A percentile compares a stretch with the other conserved stretches of the same genome.
These are phyloP conservation scores for Arbutus unedo DNA, from an alignment of 148 eudicot genomes.

Conservation along the genomic window DNA sequence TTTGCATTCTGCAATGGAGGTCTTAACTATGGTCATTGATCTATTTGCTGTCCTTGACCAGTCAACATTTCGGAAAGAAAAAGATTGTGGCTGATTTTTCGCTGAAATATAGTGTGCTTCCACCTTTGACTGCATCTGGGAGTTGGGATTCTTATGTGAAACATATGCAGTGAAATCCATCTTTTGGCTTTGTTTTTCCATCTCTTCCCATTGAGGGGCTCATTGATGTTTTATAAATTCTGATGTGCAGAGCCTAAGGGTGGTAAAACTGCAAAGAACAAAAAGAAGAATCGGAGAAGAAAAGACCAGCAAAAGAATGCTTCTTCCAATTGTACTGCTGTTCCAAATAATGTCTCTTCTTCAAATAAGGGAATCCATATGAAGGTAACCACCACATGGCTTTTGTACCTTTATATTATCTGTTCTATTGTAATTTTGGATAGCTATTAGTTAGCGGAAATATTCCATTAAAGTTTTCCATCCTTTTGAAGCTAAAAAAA, in stretches of 20 bases:
- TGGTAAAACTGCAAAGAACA: slow-evolving; percentile 68
- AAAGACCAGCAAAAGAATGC: slow-evolving; percentile 63
- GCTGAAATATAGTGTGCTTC: not conserved
- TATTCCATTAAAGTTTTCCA: not conserved
- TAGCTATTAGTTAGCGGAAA: not conserved
- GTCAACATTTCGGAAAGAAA: not conserved
- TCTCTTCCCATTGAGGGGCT: slow-evolving; percentile 5
- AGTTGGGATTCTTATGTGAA: not conserved
- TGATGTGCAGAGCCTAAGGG: slow-evolving; percentile 55
- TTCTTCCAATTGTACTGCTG: slow-evolving; percentile 24
- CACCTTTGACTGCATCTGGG: not conserved
- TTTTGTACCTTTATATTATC: not conserved
- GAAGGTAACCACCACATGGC: slow-evolving; percentile 10
- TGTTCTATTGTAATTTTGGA: not conserved
- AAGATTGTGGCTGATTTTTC: not conserved
- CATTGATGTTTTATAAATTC: slow-evolving; percentile 9
- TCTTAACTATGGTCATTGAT: not conserved
- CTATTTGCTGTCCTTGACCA: not conserved
- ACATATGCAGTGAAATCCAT: not conserved
- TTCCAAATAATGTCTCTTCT: slow-evolving; percentile 27
- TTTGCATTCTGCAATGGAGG: not conserved
- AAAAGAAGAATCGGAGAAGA: slow-evolving; percentile 75
- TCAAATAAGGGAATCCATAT: slow-evolving; percentile 37
- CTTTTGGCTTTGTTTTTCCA: not conserved
- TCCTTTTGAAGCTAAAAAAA: not conserved